Evolutionary conservation across 2,329 filamentous ascomycete species (phyloP).

Genomic region (Alternaria gaisen): DNA sequence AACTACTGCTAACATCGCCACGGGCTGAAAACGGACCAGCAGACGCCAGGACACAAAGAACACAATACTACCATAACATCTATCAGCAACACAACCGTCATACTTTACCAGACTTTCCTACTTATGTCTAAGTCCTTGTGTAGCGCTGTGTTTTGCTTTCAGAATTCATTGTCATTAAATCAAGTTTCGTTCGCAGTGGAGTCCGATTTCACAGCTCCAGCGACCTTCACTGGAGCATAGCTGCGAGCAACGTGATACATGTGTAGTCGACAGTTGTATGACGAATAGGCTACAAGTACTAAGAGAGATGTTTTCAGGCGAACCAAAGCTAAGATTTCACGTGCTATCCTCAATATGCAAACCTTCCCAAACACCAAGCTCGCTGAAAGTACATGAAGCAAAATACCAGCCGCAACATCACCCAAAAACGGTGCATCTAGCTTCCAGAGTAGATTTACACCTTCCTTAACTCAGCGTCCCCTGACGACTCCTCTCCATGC

Average conservation of each 20-base stretch:
- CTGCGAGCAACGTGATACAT: too few relatives aligned
- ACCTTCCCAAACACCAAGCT: neutral
- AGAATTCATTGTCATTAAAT: neutral
- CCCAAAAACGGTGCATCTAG: neutral
- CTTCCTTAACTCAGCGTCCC: slow-evolving; percentile 31
- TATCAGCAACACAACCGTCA: neutral
- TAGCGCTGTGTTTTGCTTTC: neutral
- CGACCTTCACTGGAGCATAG: too few relatives aligned
- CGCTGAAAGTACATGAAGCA: neutral
- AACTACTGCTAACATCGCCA: neutral
- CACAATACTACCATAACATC: neutral
- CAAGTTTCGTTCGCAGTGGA: slow-evolving; percentile 9
- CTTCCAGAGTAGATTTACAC: neutral
- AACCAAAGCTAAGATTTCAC: neutral
- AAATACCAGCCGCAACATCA: neutral
- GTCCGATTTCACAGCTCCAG: slow-evolving; percentile 10
- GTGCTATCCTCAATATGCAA: neutral
- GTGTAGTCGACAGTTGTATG: too few relatives aligned
- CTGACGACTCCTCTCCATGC: slow-evolving; percentile 36
- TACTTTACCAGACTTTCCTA: neutral
- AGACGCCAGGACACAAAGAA: neutral
- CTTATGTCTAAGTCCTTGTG: neutral
- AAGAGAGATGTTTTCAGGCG: too few relatives aligned
- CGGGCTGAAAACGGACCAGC: neutral
- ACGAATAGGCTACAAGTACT: too few relatives aligned